Base-by-base conservation (phyloP, 306 rosid species). In the Quercus cerris region DNA sequence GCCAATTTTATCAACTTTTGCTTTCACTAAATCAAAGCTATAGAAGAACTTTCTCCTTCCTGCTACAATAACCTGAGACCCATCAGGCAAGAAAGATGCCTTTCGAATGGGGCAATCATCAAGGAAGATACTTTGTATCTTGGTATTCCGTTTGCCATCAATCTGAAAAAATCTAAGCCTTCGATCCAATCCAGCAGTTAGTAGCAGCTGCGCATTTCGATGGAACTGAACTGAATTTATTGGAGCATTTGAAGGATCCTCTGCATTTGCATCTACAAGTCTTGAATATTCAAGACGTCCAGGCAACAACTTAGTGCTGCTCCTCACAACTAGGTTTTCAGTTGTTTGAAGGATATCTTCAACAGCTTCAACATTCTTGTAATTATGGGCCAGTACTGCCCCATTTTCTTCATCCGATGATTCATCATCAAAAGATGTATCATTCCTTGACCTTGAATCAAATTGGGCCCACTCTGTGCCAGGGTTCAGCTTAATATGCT, bases 21-120 rank as follows among this genome's bases (percentile, higher is more conserved):
- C 46, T 2, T 38, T 38, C 46, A 38, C 46, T 38, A 38, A 38
- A 38, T 38, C 46, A 38, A 38, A 38, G 46, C 46, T 38, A 7
- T 38, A 38, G 46, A 38, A 38, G 46, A 38, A 38, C 11, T 38
- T 38, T 38, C 46, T 87, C 85, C 97, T 92, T 75, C 97, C 97
- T 1, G 97, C 81, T 80, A 90, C 35, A 58, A 94, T 86, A 59
- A 91, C 97, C 85, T 93, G 99, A 73, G 97, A 93, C 1, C 99
- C 99, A 83, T 94, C 91, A 1, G 97, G 97, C 86, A 86, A 33
- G 83, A 94, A 94, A 28, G 99, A 77, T 1, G 97, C 99, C 87
- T 85, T 91, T 22, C 86, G 80, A 66, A 94, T 78, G 4, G 97
- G 97, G 71, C 91, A 93, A 68, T 91, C 97, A 51, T 93, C 97